Evolutionary conservation across 1,284 basidiomycete genomes (phyloP).

Genomic region (Melampsora occidentalis): DNA sequence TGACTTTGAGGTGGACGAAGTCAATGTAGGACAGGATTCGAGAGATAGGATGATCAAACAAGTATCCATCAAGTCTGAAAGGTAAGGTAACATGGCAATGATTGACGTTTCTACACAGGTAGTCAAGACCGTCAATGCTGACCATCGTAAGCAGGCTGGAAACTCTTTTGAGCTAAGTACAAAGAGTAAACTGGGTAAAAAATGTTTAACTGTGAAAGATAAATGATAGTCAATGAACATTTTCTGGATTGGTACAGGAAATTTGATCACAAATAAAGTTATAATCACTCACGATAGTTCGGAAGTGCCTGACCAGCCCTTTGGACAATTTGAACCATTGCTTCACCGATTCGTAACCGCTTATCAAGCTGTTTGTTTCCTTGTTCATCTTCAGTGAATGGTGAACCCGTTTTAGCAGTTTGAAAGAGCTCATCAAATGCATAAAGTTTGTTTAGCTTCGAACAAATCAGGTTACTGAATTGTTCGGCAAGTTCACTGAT

Average conservation of each 20-base stretch:
- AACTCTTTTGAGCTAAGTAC: conserved; percentile 8
- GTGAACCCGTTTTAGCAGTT: conserved; percentile 51
- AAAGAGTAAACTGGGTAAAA: conserved; percentile 12
- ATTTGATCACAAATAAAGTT: neutral
- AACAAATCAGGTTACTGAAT: conserved; percentile 69
- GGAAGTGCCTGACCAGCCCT: conserved; percentile 69
- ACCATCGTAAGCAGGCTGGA: conserved; percentile 9
- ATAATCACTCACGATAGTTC: conserved; percentile 62
- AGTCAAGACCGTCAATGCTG: conserved; percentile 17
- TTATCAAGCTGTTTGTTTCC: conserved; percentile 67
- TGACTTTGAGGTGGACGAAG: neutral
- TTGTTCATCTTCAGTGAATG: conserved; percentile 33
- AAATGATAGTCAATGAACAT: neutral
- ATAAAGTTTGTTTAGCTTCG: conserved; percentile 60
- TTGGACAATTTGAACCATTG: conserved; percentile 73
- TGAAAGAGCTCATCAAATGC: conserved; percentile 59
- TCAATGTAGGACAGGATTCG: neutral
- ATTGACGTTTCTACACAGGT: conserved; percentile 23
- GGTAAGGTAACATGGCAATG: conserved; percentile 6
- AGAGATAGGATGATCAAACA: conserved; percentile 19
- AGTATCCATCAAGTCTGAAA: conserved; percentile 18
- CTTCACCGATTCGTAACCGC: conserved; percentile 80
- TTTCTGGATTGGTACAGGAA: neutral
- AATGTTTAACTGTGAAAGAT: conserved; percentile 11
- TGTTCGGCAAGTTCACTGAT: conserved; percentile 75